Conservation (phyloP, 2,329 filamentous ascomycete species). For the Hypoxylon sp. region DNA sequence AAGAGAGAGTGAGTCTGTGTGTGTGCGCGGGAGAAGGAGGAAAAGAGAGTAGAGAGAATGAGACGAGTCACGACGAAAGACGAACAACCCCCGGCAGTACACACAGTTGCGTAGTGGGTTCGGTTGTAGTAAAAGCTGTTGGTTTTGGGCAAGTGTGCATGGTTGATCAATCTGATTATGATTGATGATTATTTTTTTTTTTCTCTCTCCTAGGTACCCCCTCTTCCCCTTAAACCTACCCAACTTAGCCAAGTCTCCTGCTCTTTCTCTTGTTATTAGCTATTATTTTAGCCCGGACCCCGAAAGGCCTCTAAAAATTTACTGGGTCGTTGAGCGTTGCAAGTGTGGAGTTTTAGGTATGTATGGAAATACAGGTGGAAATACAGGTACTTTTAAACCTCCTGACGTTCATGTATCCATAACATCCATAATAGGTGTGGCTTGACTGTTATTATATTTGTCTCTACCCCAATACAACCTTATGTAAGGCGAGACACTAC, state of each 20-base stretch:
- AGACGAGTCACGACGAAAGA: conserved; percentile 45
- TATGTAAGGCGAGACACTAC: conserved; percentile 29
- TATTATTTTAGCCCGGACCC: conserved; percentile 33
- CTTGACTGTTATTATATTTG: background rate
- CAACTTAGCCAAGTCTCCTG: conserved; percentile 21
- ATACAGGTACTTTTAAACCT: background rate
- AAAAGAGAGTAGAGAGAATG: conserved; percentile 37
- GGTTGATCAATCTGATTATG: conserved; percentile 39
- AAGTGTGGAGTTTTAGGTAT: conserved; percentile 25
- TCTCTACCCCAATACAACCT: background rate
- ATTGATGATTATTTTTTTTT: conserved; percentile 29
- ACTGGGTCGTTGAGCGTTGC: conserved; percentile 20
- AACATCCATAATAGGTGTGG: background rate
- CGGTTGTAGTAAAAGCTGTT: conserved; percentile 44
- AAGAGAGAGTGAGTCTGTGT: conserved; percentile 38
- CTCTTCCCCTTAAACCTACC: conserved; percentile 31
- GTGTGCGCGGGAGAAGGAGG: conserved; percentile 25
- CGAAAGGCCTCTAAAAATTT: conserved; percentile 29
- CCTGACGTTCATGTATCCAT: background rate
- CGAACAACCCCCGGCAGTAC: conserved; percentile 36
- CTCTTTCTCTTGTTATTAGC: conserved; percentile 17
- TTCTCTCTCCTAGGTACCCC: conserved; percentile 14
- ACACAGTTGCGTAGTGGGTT: conserved; percentile 40
- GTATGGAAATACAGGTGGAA: conserved; percentile 5
- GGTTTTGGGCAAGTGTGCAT: conserved; percentile 43